Evolutionary conservation across 306 rosid species (phyloP).

Genomic region (Lathyrus oleraceus): DNA sequence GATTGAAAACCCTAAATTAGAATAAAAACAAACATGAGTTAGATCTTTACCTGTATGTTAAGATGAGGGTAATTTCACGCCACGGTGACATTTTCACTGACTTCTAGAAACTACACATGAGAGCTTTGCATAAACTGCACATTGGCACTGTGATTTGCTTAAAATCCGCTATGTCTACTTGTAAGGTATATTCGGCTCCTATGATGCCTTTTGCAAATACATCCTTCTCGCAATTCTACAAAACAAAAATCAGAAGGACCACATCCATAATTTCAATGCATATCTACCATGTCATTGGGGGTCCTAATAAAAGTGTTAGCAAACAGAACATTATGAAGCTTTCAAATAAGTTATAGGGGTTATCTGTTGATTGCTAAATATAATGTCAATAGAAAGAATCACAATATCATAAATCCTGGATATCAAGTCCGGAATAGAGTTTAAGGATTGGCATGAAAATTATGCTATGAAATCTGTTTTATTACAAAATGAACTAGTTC

Average conservation of each 20-base stretch:
- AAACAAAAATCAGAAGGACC: neutral
- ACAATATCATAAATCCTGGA: conserved; percentile 5
- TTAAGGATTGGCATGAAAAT: conserved; percentile 19
- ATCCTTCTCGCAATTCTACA: neutral
- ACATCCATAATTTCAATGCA: neutral
- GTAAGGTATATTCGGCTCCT: neutral
- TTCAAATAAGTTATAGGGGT: neutral
- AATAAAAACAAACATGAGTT: too few species aligned
- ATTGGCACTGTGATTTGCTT: neutral
- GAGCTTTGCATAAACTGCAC: neutral
- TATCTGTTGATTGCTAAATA: neutral
- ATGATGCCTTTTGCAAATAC: neutral
- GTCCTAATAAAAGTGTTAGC: neutral
- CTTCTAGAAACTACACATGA: neutral
- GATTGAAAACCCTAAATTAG: too few species aligned
- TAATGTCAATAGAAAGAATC: neutral
- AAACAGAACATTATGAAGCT: neutral
- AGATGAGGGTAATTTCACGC: too few species aligned
- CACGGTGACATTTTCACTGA: neutral
- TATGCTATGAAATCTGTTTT: conserved; percentile 17
- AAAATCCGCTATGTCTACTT: neutral
- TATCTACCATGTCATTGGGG: neutral
- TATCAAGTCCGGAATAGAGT: neutral
- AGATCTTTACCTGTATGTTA: too few species aligned
- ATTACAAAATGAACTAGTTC: conserved; percentile 16